Percentiles rank a stretch among this genome's conserved stretches.
Evolutionary conservation across 768 basidiomycete genomes (phyloP).

Genomic region (Mrakia gelida): DNA sequence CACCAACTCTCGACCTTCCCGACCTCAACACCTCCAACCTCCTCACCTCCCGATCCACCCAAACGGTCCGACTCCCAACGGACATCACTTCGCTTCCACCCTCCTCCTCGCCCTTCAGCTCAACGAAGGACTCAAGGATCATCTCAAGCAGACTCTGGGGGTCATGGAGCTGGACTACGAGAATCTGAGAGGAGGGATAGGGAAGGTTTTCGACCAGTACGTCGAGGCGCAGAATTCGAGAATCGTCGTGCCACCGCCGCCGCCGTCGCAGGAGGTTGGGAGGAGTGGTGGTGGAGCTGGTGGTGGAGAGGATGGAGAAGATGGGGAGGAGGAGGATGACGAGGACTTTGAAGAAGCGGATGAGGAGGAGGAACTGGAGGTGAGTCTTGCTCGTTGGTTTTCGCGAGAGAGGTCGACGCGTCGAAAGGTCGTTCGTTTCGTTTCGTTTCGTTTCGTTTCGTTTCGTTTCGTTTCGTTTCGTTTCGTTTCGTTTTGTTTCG

Average conservation of each 20-base stretch:
- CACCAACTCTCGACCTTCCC: neutral
- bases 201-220: slow-evolving; percentile 5
- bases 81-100: slow-evolving; percentile 1
- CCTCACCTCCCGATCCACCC: neutral
- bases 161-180: slow-evolving; percentile 4
- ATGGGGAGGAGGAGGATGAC: neutral
- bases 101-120: slow-evolving; percentile 2
- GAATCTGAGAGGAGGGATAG: neutral
- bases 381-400: too few relatives aligned
- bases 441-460: too few relatives aligned
- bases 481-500: too few relatives aligned
- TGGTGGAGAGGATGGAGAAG: neutral
- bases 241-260: too few relatives aligned
- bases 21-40: neutral
- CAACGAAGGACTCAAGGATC: slow-evolving; percentile 10
- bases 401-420: too few relatives aligned
- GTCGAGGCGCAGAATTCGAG: slow-evolving; percentile 8
- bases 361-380: too few relatives aligned
- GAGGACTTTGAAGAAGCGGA: neutral
- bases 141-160: slow-evolving; percentile 7
- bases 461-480: too few relatives aligned
- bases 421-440: too few relatives aligned
- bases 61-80: slow-evolving; percentile 5
- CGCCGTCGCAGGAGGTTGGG: neutral
- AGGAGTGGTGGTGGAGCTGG: neutral